Percentiles rank a stretch among this genome's conserved stretches.
phyloP scores from a whole-genome alignment of 139 green algal species.

The Marvania coccoides region DNA sequence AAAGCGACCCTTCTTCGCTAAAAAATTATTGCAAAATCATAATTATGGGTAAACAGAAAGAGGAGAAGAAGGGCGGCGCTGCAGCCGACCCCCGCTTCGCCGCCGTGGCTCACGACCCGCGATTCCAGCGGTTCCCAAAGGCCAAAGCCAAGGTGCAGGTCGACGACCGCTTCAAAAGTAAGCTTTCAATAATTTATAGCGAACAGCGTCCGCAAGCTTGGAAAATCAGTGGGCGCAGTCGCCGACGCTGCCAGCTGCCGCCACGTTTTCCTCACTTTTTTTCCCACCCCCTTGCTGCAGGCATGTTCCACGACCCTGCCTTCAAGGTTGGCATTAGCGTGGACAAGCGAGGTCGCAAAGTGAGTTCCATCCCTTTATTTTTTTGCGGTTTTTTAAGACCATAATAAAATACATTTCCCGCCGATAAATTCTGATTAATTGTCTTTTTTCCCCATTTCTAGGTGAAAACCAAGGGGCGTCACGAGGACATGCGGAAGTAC shows the following conservation, averaged over 20 bases:
- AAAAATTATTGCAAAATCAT: too few species aligned
- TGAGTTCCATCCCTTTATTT: too few species aligned
- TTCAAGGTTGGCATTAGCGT: constrained; percentile 46
- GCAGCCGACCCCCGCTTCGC: constrained; percentile 64
- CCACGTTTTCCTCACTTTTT: background rate
- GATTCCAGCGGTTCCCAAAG: constrained; percentile 75
- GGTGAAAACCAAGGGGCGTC: constrained; percentile 3
- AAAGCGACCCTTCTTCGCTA: too few species aligned
- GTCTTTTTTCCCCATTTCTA: background rate
- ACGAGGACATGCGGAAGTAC: constrained; percentile 60
- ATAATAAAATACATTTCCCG: background rate
- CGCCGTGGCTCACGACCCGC: constrained; percentile 69
- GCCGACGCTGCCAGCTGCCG: background rate
- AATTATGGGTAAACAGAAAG: constrained; percentile 14
- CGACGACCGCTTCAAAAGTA: constrained; percentile 77
- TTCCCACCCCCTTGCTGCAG: constrained; percentile 15
- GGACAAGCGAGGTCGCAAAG: constrained; percentile 84
- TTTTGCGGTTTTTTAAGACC: too few species aligned
- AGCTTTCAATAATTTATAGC: background rate
- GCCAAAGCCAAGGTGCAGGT: constrained; percentile 68
- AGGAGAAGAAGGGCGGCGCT: background rate
- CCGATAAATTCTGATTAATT: background rate
- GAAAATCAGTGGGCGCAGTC: too few species aligned
- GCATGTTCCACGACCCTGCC: constrained; percentile 77
- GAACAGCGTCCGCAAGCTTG: background rate